Conservation (phyloP, 805 yeast species). For the Wickerhamiella siamensis region DNA sequence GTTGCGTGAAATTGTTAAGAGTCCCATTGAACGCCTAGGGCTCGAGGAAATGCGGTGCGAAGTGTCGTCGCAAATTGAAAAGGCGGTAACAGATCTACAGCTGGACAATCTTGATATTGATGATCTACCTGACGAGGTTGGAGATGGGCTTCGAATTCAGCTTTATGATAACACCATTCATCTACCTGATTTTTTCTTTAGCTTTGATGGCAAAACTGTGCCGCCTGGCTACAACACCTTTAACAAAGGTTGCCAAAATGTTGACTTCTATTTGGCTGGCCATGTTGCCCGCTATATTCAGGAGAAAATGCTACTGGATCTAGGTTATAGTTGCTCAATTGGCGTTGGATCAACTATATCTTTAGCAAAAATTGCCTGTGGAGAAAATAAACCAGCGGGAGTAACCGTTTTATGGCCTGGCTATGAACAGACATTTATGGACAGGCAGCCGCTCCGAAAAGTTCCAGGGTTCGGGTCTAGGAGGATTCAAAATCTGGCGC, state of each 20-base stretch:
- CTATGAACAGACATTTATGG: conserved; percentile 15
- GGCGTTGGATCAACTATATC: conserved; percentile 21
- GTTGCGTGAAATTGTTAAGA: conserved; percentile 12
- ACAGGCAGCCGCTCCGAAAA: conserved; percentile 5
- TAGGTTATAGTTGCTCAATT: conserved; percentile 21
- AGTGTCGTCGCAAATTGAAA: conserved; percentile 12
- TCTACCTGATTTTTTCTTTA: conserved; percentile 20
- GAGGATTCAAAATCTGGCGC: conserved; percentile 1
- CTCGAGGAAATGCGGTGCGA: conserved; percentile 25
- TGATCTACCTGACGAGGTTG: conserved; percentile 12
- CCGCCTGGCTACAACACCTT: conserved; percentile 11
- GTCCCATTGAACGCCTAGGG: conserved; percentile 22
- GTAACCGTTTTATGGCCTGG: conserved; percentile 19
- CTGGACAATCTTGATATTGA: not conserved
- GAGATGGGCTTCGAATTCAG: conserved; percentile 7
- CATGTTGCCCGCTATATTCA: conserved; percentile 18
- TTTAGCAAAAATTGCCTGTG: conserved; percentile 21
- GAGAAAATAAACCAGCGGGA: conserved; percentile 22
- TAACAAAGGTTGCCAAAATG: not conserved
- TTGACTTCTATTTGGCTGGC: conserved; percentile 19
- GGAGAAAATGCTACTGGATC: conserved; percentile 17
- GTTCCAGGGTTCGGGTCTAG: conserved; percentile 22
- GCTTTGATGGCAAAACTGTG: conserved; percentile 16
- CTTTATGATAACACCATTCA: conserved; percentile 3
- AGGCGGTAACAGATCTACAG: not conserved